phyloP scores from a whole-genome alignment of 1,284 basidiomycete species.

The Ganoderma boninense region DNA sequence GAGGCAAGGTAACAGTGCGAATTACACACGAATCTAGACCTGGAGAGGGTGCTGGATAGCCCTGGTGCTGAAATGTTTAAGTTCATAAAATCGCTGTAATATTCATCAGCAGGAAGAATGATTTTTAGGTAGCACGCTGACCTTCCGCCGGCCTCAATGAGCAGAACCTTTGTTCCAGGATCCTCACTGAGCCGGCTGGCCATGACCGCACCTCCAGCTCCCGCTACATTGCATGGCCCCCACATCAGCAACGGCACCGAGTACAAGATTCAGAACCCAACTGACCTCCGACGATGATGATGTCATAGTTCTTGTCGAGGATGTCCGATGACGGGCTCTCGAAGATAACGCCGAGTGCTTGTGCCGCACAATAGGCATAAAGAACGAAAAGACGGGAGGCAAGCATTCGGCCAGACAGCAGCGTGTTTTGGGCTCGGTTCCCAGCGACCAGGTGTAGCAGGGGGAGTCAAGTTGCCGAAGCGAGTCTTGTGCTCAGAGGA shows the following conservation, averaged over 20 bases:
- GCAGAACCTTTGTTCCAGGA: slow-evolving; percentile 28
- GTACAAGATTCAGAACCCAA: slow-evolving; percentile 12
- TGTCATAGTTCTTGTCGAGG: slow-evolving; percentile 19
- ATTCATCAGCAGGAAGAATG: background rate
- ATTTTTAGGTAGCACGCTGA: background rate
- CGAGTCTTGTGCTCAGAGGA: background rate
- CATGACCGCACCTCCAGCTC: slow-evolving; percentile 36
- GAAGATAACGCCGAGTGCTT: background rate
- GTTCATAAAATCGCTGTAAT: slow-evolving; percentile 18
- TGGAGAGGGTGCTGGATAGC: slow-evolving; percentile 1
- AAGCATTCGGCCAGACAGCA: background rate
- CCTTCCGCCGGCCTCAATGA: slow-evolving; percentile 39
- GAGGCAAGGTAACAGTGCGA: background rate
- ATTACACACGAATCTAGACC: slow-evolving; percentile 12
- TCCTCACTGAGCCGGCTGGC: slow-evolving; percentile 40
- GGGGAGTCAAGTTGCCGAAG: background rate
- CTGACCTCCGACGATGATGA: slow-evolving; percentile 27
- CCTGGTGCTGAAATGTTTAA: slow-evolving; percentile 8
- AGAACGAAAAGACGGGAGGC: background rate
- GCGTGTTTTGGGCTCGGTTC: background rate
- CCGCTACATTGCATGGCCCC: slow-evolving; percentile 12
- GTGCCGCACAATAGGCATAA: background rate
- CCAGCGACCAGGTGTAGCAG: background rate
- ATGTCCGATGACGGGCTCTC: slow-evolving; percentile 9
- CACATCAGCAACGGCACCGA: background rate